Evolutionary conservation across 768 basidiomycete species (phyloP), one percentile per base, ranked within the genome.

Genomic region (Leccinum subtestaceum): DNA sequence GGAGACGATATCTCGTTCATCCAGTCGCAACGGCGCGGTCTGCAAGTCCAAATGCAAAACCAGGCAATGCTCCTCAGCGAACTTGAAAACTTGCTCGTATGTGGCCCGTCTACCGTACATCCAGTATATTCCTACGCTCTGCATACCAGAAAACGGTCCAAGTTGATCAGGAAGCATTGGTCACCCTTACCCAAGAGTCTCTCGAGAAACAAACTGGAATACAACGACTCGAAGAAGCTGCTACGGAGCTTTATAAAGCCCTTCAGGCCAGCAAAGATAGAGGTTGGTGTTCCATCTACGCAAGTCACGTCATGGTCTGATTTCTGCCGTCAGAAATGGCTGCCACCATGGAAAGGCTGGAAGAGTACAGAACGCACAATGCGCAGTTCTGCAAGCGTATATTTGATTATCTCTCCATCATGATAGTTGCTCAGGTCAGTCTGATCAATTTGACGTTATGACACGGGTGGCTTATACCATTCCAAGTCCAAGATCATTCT

Each of bases 1-100:
- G 85, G 84, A 55, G 97, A 99, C 59, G 97, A 99, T 70, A 99
- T 99, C 56, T 84, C 83, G 7, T 95, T 86, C 70, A 99, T 99
- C 66, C 97, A 98, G 74, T 91, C 91, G 1, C 96, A 98, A 72
- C 95, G 96, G 70, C 84, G 95, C 50, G 97, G 97, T 63, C 78
- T 99, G 36, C 97, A 99, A 74, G 95, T 98, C 4, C 96, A 98
- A 68, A 98, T 89, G 9, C 93, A 96, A 68, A 99, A 98, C 66
- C 96, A 98, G 72, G 83, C 88, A 23, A 85, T 87, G 15, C 79
- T 99, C 9, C 75, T 98, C 45, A 79, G 77, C 32, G 97, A 98
- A 71, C 75, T 99, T 11, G 88, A 95, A 72, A 91, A 92, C 66
- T 78, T 99, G 23, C 76, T 98, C 67, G 95, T 91, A 64, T 56